Evolutionary conservation across 2,329 filamentous ascomycete genomes (phyloP), one percentile per base, ranked within the genome.

Genomic region (Pyricularia sp.): DNA sequence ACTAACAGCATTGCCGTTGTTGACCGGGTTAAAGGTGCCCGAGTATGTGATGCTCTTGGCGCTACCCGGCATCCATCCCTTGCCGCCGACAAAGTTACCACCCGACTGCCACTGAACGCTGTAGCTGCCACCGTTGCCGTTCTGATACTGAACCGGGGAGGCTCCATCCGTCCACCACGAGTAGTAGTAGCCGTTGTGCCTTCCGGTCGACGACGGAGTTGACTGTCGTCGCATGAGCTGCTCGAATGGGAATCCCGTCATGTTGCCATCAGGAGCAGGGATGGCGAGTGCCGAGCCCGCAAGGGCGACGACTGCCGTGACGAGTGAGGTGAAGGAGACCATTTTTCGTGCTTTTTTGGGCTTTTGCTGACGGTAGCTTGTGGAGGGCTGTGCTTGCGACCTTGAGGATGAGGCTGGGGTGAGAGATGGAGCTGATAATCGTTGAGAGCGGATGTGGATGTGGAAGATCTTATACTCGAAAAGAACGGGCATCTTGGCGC

Each of bases 181-280:
- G 77, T 85, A 88, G 79, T 84, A 88, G 79, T 81, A 88, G 68
- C 85, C 85, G 73, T 86, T 83, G 78, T 84, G 79, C 7, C 79
- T 84, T 66, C 85, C 86, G 3, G 82, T 84, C 17, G 78, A 76
- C 71, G 80, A 83, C 68, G 79, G 75, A 31, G 84, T 84, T 72
- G 66, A 68, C 66, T 68, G 66, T 11, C 76, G 74, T 70, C 73
- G 71, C 71, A 75, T 72, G 68, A 75, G 64, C 64, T 76, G 58
- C 66, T 68, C 66, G 23, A 68, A 61, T 5, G 66, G 66, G 58
- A 68, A 68, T 71, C 76, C 76, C 61, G 76, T 75, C 68, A 80
- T 74, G 70, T 80, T 78, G 26, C 36, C 42, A 30, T 67, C 66
- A 28, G 28, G 28, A 4, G 58, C 76, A 58, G 79, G 81, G 64